phyloP scores from a whole-genome alignment of 371 early-diverging fungal species.

The Ordospora pajunii region DNA sequence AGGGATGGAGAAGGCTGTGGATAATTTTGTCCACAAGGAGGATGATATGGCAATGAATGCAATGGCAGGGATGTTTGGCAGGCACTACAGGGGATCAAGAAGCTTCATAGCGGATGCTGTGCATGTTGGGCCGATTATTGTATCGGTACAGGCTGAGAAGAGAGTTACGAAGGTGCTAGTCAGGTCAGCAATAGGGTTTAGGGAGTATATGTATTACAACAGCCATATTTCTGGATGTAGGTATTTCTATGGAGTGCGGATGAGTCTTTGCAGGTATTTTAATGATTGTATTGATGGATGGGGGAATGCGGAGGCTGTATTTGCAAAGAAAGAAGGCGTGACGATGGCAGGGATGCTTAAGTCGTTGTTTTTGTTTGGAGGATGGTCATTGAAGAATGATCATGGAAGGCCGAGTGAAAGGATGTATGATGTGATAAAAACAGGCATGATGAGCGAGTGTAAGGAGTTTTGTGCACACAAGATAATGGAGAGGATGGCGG shows the following conservation, averaged over 20 bases:
- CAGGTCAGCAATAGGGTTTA: constrained; percentile 1
- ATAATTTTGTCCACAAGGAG: neutral
- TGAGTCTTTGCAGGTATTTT: neutral
- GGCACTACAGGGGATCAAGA: neutral
- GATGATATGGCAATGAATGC: neutral
- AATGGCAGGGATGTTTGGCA: neutral
- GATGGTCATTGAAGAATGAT: neutral
- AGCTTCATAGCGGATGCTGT: constrained; percentile 5
- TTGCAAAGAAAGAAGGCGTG: no score
- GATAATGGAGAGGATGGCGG: neutral
- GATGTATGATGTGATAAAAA: neutral
- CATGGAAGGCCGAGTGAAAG: neutral
- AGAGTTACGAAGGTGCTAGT: neutral
- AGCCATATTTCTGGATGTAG: neutral
- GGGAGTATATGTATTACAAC: neutral
- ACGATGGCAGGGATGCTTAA: neutral
- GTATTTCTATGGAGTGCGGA: neutral
- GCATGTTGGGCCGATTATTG: constrained; percentile 9
- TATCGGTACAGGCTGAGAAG: neutral
- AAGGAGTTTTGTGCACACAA: neutral
- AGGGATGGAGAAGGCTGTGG: neutral
- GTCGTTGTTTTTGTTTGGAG: neutral
- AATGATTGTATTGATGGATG: neutral
- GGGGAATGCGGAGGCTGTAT: neutral
- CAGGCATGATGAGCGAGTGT: neutral